Evolutionary conservation across 164 flowering plant species (phyloP), one percentile per base, ranked within the genome.

Genomic region (Stephania yunnanensis): DNA sequence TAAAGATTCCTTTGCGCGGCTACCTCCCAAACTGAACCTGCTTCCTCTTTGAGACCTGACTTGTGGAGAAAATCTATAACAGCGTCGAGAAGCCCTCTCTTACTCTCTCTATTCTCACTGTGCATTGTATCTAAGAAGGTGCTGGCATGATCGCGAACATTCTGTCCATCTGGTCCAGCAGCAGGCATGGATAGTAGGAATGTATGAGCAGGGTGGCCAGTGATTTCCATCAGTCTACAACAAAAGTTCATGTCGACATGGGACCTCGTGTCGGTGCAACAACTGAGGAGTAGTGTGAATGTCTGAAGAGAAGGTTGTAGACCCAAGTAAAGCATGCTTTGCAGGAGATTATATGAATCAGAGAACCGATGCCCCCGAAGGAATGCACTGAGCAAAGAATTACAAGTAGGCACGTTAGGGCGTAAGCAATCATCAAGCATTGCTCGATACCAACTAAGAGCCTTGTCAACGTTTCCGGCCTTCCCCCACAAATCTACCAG

Each of bases 401-500:
- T 96, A 85, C 97, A 94, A 10, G 97, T 96, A 9, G 99, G 99
- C 11, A 94, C 97, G 78, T 96, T 96, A 4, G 99, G 98, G 68
- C 85, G 73, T 73, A 96, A 77, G 30, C 95, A 97, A 7, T 94
- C 98, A 77, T 85, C 73, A 46, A 94, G 92, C 99, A 96, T 96
- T 36, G 92, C 80, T 53, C 85, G 90, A 83, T 91, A 96, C 99
- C 98, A 96, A 10, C 79, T 85, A 83, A 84, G 83, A 52, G 99
- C 98, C 81, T 89, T 94, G 71, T 89, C 91, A 10, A 86, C 89
- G 78, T 96, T 87, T 30, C 98, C 97, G 30, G 91, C 78, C 78
- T 94, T 93, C 4, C 98, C 98, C 98, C 97, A 92, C 77, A 95
- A 72, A 77, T 95, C 97, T n/a, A 95, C 95, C n/a, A 96, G 76